phyloP scores from a whole-genome alignment of 208 protist genomes.

The Acanthamoeba lenticulata region DNA sequence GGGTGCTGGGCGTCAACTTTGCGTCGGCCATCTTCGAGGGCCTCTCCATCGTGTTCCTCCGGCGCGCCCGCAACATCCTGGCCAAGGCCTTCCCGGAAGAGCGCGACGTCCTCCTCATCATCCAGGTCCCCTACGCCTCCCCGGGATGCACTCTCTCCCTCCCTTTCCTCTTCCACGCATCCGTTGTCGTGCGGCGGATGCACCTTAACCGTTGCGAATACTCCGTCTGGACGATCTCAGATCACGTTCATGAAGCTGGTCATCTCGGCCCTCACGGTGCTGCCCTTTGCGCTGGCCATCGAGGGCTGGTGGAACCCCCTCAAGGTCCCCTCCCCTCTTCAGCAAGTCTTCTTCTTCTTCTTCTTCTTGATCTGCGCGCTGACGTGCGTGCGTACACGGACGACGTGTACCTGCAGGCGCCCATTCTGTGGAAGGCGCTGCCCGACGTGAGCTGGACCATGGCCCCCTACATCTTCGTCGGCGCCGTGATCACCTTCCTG shows the following conservation, averaged over 20 bases:
- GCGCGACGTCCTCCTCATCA: slow-evolving; percentile 29
- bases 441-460: neutral
- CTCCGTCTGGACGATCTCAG: too few relatives aligned
- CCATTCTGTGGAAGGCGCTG: slow-evolving; percentile 12
- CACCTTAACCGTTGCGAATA: too few relatives aligned
- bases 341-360: neutral
- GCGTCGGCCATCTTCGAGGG: slow-evolving; percentile 26
- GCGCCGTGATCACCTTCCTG: slow-evolving; percentile 2
- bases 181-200: too few relatives aligned
- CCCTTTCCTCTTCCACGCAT: neutral
- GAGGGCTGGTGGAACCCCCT: slow-evolving; percentile 27
- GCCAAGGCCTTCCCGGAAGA: slow-evolving; percentile 19
- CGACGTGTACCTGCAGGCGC: neutral
- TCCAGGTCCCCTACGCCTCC: neutral
- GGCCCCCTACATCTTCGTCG: neutral
- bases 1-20: slow-evolving; percentile 20
- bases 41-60: slow-evolving; percentile 7
- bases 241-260: slow-evolving; percentile 54
- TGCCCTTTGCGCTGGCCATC: neutral
- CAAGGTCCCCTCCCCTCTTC: too few relatives aligned
- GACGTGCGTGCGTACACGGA: neutral
- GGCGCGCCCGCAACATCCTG: slow-evolving; percentile 4
- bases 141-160: neutral
- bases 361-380: neutral
- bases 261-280: slow-evolving; percentile 8